Evolutionary conservation across 2,329 filamentous ascomycete species (phyloP).

Genomic region (Ophiocordyceps unilateralis): DNA sequence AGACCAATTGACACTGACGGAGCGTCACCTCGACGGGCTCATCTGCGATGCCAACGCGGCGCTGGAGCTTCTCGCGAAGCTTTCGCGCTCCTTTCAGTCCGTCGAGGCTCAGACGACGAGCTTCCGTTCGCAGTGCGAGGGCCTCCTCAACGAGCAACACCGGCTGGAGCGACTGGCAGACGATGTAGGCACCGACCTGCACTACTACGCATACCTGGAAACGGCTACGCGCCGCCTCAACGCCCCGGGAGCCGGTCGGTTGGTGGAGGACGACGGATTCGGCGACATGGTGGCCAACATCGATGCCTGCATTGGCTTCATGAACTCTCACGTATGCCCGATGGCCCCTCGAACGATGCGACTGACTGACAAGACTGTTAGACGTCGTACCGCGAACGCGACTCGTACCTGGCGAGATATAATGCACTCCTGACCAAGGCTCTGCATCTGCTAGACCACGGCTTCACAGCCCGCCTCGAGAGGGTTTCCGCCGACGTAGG

Average conservation of each 20-base stretch:
- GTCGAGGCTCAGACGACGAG: constrained; percentile 85
- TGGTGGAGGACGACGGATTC: constrained; percentile 74
- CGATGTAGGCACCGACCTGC: constrained; percentile 74
- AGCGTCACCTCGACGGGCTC: constrained; percentile 65
- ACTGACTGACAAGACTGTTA: constrained; percentile 12
- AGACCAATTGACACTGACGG: constrained; percentile 65
- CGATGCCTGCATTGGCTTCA: constrained; percentile 83
- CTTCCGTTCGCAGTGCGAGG: constrained; percentile 85
- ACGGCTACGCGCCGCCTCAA: constrained; percentile 80
- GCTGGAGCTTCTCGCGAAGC: constrained; percentile 55
- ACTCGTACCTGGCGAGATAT: constrained; percentile 77
- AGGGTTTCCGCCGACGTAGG: constrained; percentile 36
- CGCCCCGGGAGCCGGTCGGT: constrained; percentile 70
- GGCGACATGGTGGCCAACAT: constrained; percentile 75
- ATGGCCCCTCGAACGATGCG: background rate
- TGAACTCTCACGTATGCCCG: constrained; percentile 67
- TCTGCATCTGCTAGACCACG: constrained; percentile 42
- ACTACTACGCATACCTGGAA: constrained; percentile 89
- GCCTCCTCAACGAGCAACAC: constrained; percentile 65
- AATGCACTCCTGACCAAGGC: constrained; percentile 58
- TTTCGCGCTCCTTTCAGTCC: constrained; percentile 72
- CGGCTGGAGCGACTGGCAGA: constrained; percentile 65
- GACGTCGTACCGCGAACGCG: constrained; percentile 73
- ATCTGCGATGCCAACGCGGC: constrained; percentile 62
- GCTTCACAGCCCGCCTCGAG: constrained; percentile 33